These are phyloP conservation scores for Carex arenaria DNA, from an alignment of 202 grass and related monocot genomes.

Conservation along the genomic window DNA sequence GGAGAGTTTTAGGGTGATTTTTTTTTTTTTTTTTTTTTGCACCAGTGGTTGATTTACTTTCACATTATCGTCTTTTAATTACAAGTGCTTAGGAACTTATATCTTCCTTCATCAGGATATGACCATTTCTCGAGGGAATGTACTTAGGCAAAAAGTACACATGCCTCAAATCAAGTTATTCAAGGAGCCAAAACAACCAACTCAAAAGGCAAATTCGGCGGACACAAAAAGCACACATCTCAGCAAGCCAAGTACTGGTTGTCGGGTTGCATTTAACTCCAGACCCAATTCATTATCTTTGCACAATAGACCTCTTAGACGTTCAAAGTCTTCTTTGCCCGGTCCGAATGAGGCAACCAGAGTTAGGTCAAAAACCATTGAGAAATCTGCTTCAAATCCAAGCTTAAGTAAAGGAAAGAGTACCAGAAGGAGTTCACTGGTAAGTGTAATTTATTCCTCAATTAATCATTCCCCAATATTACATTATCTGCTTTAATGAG, in stretches of 20 bases:
- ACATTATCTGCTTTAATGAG: neutral
- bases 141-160: neutral
- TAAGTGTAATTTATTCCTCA: conserved; percentile 1
- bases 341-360: neutral
- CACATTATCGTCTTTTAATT: neutral
- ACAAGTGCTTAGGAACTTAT: neutral
- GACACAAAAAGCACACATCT: neutral
- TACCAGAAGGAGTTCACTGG: conserved; percentile 17
- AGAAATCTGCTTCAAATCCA: conserved; percentile 8
- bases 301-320: conserved; percentile 1
- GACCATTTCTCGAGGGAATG: neutral
- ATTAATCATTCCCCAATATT: neutral
- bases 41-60: neutral
- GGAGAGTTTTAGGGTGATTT: neutral
- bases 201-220: conserved; percentile 1
- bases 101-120: neutral
- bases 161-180: neutral
- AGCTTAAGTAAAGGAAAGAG: conserved; percentile 13
- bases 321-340: conserved; percentile 11
- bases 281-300: conserved; percentile 1
- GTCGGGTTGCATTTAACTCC: conserved; percentile 2
- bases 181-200: conserved; percentile 2
- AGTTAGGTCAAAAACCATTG: neutral
- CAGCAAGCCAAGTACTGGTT: neutral
- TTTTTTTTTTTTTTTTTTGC: neutral